Conservation (phyloP, 225 moss, liverwort and hornwort species). For the Pseudoscleropodium purum region DNA sequence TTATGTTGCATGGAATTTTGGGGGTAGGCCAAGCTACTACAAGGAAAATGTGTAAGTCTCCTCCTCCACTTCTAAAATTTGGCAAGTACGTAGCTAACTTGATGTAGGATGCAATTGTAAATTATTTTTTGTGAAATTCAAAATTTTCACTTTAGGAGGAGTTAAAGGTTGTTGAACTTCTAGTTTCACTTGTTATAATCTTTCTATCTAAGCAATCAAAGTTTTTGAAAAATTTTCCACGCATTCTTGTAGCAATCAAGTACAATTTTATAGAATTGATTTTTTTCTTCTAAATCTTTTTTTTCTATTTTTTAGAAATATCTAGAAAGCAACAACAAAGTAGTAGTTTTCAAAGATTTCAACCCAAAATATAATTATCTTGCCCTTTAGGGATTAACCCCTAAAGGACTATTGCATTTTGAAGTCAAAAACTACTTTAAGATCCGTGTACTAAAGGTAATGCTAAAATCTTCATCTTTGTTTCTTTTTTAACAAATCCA, state of each 20-base stretch:
- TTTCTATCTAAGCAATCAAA: background rate
- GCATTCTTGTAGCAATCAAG: background rate
- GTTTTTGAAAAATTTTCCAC: background rate
- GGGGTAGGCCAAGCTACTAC: rapidly evolving
- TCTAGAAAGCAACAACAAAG: background rate
- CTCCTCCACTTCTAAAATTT: background rate
- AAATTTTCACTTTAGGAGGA: background rate
- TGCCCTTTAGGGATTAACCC: rapidly evolving
- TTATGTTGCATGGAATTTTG: background rate
- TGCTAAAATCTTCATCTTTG: background rate
- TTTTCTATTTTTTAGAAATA: background rate
- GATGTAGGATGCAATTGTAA: background rate
- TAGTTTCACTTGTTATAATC: background rate
- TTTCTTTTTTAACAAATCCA: background rate
- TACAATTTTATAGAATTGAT: background rate
- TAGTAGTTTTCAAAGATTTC: background rate
- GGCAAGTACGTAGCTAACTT: background rate
- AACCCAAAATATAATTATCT: background rate
- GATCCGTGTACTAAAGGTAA: background rate
- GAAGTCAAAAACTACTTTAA: background rate
- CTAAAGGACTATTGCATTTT: background rate
- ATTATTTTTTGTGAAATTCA: background rate
- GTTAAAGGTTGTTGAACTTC: too few species aligned
- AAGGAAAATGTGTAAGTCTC: background rate
- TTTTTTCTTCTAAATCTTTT: background rate